Base-by-base conservation (phyloP, 768 basidiomycete genomes). In the Suillus discolor region DNA sequence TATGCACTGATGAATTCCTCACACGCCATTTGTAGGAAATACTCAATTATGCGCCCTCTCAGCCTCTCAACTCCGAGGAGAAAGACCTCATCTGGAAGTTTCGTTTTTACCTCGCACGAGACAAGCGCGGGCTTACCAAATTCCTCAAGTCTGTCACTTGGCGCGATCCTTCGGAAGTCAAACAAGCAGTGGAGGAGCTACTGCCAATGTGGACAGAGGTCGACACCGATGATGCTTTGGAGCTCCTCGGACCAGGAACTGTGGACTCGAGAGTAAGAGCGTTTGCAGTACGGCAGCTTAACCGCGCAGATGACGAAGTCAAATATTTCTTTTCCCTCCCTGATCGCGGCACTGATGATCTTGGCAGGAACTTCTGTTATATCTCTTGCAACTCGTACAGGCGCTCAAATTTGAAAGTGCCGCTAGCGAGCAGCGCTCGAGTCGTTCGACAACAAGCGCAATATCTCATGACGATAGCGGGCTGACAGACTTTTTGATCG, bases 81-180 rank as follows among this genome's bases (percentile, higher is more conserved):
- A 97, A 97, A 73, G 97, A 99, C 70, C 81, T 96, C 49, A 89
- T 99, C 45, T 99, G 97, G 97, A 96, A 97, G 76, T 99, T 97
- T 83, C 87, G 97, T n/a, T 99, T 98, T 79, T 99, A 97, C 70
- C 88, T 99, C 13, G 88, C 90, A 3, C 82, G 95, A 41, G 94
- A 96, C 76, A 96, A 94, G 78, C 89, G 93, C 12, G 96, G 96
- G 2, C 84, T 99, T 47, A 99, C 97, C 41, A 99, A 99, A 75
- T 99, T 99, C 79, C 84, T 99, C 62, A 98, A 94, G 76, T 95
- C 94, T 38, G 97, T 99, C 44, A 95, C 96, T 23, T 99, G 97
- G 97, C 84, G 95, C 45, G 97, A 99, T 75, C 88, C 92, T 0
- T 91, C 92, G 12, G 97, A 99, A 78, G 96, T 97, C 31, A 97